These are phyloP conservation scores for Aspergillus pseudoviridinutans DNA, from an alignment of 2,329 filamentous ascomycete species.

Conservation along the genomic window DNA sequence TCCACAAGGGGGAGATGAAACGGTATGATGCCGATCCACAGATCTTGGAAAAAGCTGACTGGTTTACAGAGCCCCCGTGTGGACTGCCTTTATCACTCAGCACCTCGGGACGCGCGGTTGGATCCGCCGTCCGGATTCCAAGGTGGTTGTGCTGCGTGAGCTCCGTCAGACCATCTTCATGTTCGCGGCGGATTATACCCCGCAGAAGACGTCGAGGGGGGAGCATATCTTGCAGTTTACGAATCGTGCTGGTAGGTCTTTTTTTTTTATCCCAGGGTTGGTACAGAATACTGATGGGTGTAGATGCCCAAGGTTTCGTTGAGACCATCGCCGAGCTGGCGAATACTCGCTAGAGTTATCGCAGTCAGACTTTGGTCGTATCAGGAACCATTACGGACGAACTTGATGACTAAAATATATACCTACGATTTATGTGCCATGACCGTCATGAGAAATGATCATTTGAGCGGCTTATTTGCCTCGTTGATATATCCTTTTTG, in stretches of 20 bases:
- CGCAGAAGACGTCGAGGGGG: conserved; percentile 32
- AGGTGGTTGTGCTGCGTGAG: conserved; percentile 47
- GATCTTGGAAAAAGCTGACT: background rate
- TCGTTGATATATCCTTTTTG: background rate
- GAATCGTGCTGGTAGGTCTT: conserved; percentile 25
- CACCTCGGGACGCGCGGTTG: conserved; percentile 46
- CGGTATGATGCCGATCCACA: conserved; percentile 29
- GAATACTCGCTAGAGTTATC: background rate
- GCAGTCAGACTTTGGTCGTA: no score
- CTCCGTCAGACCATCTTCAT: conserved; percentile 52
- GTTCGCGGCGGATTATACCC: conserved; percentile 45
- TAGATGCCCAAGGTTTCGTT: conserved; percentile 40
- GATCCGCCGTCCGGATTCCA: conserved; percentile 42
- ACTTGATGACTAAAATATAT: background rate
- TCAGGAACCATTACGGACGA: background rate
- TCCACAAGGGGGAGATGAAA: conserved; percentile 50
- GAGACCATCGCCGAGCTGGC: conserved; percentile 29
- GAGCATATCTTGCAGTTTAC: conserved; percentile 41
- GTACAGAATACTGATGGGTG: background rate
- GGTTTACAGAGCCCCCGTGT: conserved; percentile 50
- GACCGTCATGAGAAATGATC: background rate
- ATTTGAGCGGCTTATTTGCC: background rate
- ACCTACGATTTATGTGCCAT: background rate
- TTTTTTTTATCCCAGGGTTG: background rate
- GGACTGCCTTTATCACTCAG: conserved; percentile 56